These are phyloP conservation scores for Paecilomyces sp. DNA, from an alignment of 2,329 filamentous ascomycete genomes.

Conservation along the genomic window DNA sequence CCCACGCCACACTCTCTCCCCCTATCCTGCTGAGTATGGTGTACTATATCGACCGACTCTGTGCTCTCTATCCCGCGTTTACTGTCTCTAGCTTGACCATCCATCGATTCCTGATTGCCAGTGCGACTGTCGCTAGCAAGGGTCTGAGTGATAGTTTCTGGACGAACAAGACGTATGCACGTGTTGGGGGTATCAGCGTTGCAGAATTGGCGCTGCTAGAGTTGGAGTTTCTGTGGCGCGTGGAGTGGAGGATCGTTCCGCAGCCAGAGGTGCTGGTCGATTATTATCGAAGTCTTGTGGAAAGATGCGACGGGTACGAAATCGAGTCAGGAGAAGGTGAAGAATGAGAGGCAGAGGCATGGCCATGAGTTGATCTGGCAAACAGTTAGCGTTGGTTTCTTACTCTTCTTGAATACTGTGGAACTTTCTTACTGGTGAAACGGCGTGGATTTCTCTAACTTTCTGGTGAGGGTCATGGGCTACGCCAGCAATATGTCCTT, in stretches of 20 bases:
- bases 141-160: conserved; percentile 95
- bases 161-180: conserved; percentile 95
- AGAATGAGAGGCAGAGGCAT: conserved; percentile 5
- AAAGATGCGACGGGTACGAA: conserved; percentile 53
- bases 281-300: conserved; percentile 84
- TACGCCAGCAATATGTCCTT: background rate
- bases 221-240: conserved; percentile 82
- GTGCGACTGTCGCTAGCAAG: conserved; percentile 91
- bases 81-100: conserved; percentile 95
- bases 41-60: conserved; percentile 95
- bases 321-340: conserved; percentile 32
- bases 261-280: conserved; percentile 88
- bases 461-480: background rate
- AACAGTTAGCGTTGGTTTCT: background rate
- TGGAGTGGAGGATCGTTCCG: conserved; percentile 96
- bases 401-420: background rate
- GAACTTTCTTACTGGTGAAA: background rate
- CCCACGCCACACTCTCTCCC: conserved; percentile 86
- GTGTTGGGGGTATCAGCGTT: conserved; percentile 86
- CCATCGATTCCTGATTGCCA: conserved; percentile 93
- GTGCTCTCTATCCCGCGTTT: conserved; percentile 85
- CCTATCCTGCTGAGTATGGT: conserved; percentile 97
- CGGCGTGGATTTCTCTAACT: background rate
- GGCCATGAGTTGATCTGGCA: background rate
- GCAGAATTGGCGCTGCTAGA: conserved; percentile 86